Base-by-base conservation (phyloP, 305 asterid genomes). In the Fraxinus albicans region DNA sequence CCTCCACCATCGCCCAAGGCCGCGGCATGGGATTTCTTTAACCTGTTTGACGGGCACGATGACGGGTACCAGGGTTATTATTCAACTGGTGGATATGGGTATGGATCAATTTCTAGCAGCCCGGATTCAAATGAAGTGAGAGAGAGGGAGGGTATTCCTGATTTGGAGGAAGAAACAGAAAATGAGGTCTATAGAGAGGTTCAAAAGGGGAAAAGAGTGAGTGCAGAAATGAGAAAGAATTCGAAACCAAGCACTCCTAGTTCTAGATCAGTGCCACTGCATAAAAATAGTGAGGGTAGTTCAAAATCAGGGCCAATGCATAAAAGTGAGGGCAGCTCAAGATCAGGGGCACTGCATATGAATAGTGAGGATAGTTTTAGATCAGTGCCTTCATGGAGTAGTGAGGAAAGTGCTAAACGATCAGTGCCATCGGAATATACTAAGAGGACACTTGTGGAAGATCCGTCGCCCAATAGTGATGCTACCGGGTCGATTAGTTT, bases 131-230 rank as follows among this genome's bases (percentile, higher is more conserved):
- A 47, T 77, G 98, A 92, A 88, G 97, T 94, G 88, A 94, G 99
- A 89, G 92, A 89, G 90, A 92, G 97, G 76, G 98, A 96, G 84
- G 99, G 99, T 76, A 96, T 96, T 85, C 99, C 99, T 81, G 98
- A 96, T 84, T 88, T 96, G 93, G 99, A 96, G 89, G 99, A 96
- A 83, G 98, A 92, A 85, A 93, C 98, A 53, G 99, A 94, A 89
- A 86, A 47, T 70, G 98, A 94, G 84, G 82, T 87, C 72, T 86
- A 82, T 74, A 90, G 85, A 83, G 93, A 91, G 78, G 83, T 77
- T 55, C 82, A 65, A 27, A 87, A 86, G 63, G 88, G 89, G 35
- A 88, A 86, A 44, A 87, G 81, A 82, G 72, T 31, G 89, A 86
- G 85, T 75, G 81, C 73, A 76, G 88, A 85, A 73, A 70, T 77